Evolutionary conservation across 176 grass and related monocot species (phyloP).

Genomic region (Musa acuminata): DNA sequence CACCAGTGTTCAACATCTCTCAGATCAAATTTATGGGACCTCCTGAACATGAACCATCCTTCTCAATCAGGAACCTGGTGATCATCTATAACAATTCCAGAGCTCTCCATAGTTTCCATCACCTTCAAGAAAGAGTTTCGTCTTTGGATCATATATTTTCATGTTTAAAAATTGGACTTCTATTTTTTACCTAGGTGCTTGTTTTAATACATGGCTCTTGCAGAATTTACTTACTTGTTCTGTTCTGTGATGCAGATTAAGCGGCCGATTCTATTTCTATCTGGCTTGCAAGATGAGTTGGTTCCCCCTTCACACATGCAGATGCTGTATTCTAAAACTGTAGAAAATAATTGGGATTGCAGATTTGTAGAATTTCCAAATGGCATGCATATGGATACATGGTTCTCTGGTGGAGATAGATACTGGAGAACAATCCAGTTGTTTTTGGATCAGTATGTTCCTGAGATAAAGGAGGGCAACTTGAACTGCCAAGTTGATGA

Average conservation of each 20-base stretch:
- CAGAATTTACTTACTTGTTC: background rate
- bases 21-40: background rate
- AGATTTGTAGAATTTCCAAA: conserved; percentile 92
- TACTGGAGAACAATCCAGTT: conserved; percentile 92
- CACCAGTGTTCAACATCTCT: background rate
- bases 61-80: background rate
- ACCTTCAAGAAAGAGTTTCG: background rate
- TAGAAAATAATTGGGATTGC: conserved; percentile 46
- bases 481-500: conserved; percentile 32
- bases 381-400: conserved; percentile 99
- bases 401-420: conserved; percentile 75
- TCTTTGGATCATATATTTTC: background rate
- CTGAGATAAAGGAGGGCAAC: conserved; percentile 34
- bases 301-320: conserved; percentile 85
- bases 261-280: conserved; percentile 88
- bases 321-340: conserved; percentile 59
- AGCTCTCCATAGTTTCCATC: background rate
- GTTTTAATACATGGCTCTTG: background rate
- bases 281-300: conserved; percentile 93
- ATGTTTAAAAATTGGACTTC: background rate
- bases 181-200: background rate
- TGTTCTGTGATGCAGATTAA: conserved; percentile 43
- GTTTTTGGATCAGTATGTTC: conserved; percentile 56
- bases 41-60: background rate
- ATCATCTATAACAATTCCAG: background rate